These are phyloP conservation scores for Fraxinus dipetala DNA, from an alignment of 305 asterid genomes.

Conservation along the genomic window DNA sequence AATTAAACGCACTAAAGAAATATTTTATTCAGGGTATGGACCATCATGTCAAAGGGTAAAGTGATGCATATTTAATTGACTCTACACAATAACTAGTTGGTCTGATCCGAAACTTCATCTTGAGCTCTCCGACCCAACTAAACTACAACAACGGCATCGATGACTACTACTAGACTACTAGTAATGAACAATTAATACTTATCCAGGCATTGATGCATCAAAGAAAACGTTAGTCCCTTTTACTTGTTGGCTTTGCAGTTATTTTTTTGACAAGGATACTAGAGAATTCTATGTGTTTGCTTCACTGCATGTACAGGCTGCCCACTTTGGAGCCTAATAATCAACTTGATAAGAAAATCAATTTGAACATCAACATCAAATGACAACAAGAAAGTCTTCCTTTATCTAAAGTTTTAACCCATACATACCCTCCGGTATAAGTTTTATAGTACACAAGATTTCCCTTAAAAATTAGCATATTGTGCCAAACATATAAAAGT, in stretches of 20 bases:
- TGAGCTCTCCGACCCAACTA: not conserved
- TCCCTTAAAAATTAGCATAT: not conserved
- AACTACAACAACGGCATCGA: not conserved
- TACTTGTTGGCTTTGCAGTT: not conserved
- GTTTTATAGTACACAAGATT: not conserved
- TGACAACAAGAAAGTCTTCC: not conserved
- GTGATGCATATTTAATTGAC: not conserved
- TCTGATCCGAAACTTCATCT: not conserved
- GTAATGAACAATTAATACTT: not conserved
- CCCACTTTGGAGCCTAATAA: not conserved
- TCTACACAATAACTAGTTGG: not conserved
- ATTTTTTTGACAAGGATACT: not conserved
- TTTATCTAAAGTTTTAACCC: not conserved
- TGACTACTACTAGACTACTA: not conserved
- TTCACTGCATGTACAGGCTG: not conserved
- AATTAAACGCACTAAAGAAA: not conserved
- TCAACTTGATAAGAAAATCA: not conserved
- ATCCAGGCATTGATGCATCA: not conserved
- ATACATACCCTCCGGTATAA: not conserved
- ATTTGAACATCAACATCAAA: not conserved
- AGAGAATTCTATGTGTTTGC: not conserved
- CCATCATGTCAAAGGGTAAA: not conserved
- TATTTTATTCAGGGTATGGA: not conserved
- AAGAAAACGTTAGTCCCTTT: not conserved
- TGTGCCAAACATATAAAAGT: not conserved